phyloP scores from a whole-genome alignment of 257 asterid genomes.

The Eucommia ulmoides region DNA sequence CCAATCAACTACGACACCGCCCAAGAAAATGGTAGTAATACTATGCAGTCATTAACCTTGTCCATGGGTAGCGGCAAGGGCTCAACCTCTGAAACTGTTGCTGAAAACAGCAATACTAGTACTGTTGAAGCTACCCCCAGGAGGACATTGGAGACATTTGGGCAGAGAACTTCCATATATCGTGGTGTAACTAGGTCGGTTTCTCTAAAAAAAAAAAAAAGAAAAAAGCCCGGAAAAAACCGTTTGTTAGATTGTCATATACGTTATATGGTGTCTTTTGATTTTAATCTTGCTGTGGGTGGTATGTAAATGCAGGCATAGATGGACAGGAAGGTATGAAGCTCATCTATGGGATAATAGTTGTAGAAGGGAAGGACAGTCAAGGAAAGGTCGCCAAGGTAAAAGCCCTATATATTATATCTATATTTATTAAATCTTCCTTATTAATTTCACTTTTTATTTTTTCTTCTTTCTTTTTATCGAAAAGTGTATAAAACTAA shows the following conservation, averaged over 20 bases:
- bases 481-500: no score
- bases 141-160: constrained; percentile 70
- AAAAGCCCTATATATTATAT: no score
- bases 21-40: constrained; percentile 41
- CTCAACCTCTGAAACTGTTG: constrained; percentile 29
- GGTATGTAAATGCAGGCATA: constrained; percentile 35
- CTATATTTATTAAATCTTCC: no score
- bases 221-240: no score
- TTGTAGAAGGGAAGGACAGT: constrained; percentile 91
- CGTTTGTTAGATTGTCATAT: no score
- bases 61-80: constrained; percentile 77
- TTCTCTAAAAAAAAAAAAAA: no score
- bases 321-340: constrained; percentile 95
- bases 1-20: constrained; percentile 24
- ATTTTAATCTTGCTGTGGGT: no score
- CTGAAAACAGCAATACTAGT: constrained; percentile 33
- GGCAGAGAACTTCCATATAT: constrained; percentile 90
- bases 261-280: no score
- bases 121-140: constrained; percentile 61
- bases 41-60: constrained; percentile 65
- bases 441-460: no score
- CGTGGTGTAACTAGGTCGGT: constrained; percentile 86
- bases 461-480: no score
- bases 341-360: constrained; percentile 96
- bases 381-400: constrained; percentile 97